Conservation (phyloP, 495 filamentous ascomycete species). For the Aspergillus heteromorphus region DNA sequence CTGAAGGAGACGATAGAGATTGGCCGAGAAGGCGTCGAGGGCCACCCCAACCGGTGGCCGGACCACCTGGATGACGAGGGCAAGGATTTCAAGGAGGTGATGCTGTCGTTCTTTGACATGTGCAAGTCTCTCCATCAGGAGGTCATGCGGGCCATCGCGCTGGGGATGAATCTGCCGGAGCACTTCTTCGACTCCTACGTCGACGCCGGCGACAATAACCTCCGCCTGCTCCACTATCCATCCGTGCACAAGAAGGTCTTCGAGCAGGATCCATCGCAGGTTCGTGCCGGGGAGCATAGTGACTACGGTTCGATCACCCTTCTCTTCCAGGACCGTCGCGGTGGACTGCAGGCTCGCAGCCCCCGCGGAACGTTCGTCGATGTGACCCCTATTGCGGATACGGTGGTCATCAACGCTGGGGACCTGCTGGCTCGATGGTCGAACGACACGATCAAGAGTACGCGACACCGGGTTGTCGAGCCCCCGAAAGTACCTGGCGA, state of each 20-base stretch:
- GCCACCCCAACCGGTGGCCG: constrained; percentile 78
- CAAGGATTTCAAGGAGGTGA: constrained; percentile 60
- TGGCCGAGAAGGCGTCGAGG: constrained; percentile 64
- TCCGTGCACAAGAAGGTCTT: constrained; percentile 64
- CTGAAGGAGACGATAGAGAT: constrained; percentile 84
- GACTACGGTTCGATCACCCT: constrained; percentile 88
- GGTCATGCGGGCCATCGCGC: constrained; percentile 83
- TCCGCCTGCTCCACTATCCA: constrained; percentile 89
- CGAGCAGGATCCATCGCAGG: constrained; percentile 61
- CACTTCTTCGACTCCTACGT: constrained; percentile 74
- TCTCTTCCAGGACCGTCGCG: constrained; percentile 80
- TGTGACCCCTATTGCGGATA: constrained; percentile 74
- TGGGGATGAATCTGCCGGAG: constrained; percentile 71
- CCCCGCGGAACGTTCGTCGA: constrained; percentile 76
- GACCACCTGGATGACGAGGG: constrained; percentile 54
- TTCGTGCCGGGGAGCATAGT: constrained; percentile 79
- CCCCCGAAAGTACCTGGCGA: constrained; percentile 46
- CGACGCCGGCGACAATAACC: constrained; percentile 71
- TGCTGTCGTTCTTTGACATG: constrained; percentile 64
- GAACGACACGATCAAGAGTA: constrained; percentile 84
- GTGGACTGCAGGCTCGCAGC: constrained; percentile 78
- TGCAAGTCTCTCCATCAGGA: constrained; percentile 72
- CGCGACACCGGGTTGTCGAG: constrained; percentile 84
- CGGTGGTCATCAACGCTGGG: constrained; percentile 87
- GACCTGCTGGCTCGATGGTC: constrained; percentile 86